Conservation (phyloP, 2,329 filamentous ascomycete genomes). For the Tolypocladium endophyticum region DNA sequence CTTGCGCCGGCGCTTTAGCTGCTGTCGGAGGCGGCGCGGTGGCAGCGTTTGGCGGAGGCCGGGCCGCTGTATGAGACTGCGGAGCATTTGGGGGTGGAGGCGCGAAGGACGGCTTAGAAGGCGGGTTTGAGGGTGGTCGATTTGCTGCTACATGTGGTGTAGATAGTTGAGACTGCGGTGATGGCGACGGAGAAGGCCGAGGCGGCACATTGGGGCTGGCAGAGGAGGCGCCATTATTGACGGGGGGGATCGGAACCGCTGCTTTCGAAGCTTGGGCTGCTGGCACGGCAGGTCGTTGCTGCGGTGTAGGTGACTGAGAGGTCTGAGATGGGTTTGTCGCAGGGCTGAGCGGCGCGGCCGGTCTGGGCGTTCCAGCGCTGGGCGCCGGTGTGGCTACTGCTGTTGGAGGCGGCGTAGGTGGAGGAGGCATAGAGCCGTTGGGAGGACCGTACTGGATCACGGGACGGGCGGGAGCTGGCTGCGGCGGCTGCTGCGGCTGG, state of each 20-base stretch:
- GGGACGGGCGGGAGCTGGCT: conserved; percentile 30
- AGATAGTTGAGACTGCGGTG: conserved; percentile 10
- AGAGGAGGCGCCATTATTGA: conserved; percentile 2
- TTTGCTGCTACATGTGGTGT: conserved; percentile 9
- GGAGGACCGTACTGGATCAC: conserved; percentile 57
- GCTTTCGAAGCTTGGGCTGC: neutral
- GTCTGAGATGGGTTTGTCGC: conserved; percentile 6
- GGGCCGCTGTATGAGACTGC: conserved; percentile 11
- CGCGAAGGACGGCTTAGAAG: conserved; percentile 8
- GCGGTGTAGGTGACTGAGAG: conserved; percentile 1
- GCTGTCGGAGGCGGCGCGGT: conserved; percentile 6
- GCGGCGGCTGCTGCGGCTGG: conserved; percentile 4
- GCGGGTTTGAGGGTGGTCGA: conserved; percentile 11
- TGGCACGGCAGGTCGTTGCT: conserved; percentile 5
- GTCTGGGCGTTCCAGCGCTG: conserved; percentile 8
- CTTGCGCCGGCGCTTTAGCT: neutral
- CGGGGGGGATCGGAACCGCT: neutral
- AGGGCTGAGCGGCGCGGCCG: conserved; percentile 6
- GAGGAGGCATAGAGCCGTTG: conserved; percentile 49
- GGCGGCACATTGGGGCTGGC: conserved; percentile 1
- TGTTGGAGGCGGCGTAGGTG: conserved; percentile 24
- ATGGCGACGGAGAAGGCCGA: conserved; percentile 2
- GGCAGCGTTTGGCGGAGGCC: conserved; percentile 15
- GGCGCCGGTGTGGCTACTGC: conserved; percentile 11
- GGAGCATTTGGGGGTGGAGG: conserved; percentile 6